A percentile compares a stretch with the other conserved stretches of the same genome.
Conservation (phyloP, 1,284 basidiomycete species). For the Rhodotorula sp. region DNA sequence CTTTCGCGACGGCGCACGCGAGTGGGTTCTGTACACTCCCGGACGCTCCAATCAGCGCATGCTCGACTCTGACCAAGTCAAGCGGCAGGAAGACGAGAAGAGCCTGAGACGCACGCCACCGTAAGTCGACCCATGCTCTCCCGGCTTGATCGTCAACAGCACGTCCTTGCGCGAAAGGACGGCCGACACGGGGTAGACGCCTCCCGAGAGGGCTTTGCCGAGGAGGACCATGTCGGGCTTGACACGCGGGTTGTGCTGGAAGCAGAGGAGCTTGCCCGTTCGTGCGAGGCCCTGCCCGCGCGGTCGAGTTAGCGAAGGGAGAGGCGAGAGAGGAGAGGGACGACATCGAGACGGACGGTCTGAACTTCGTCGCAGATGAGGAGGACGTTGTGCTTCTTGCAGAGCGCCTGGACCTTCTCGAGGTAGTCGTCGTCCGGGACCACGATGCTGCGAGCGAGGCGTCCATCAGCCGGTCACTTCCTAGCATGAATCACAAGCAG, state of each 20-base stretch:
- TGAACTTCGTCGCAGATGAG: constrained; percentile 98
- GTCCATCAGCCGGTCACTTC: background rate
- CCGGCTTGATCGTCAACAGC: constrained; percentile 94
- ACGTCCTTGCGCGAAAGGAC: constrained; percentile 85
- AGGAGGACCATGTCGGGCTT: constrained; percentile 90
- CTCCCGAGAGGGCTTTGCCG: constrained; percentile 94
- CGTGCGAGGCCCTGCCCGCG: constrained; percentile 67
- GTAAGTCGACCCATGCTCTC: constrained; percentile 64
- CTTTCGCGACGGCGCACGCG: constrained; percentile 89
- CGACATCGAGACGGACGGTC: constrained; percentile 58
- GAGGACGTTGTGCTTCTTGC: constrained; percentile 90
- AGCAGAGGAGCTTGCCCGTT: constrained; percentile 81
- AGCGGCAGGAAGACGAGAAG: constrained; percentile 60
- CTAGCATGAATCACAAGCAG: background rate
- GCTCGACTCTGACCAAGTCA: constrained; percentile 58
- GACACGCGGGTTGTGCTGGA: constrained; percentile 76
- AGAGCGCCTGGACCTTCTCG: constrained; percentile 70
- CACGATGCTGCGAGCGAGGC: constrained; percentile 61
- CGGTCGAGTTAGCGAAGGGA: constrained; percentile 40
- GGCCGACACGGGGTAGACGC: constrained; percentile 81
- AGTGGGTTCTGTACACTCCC: constrained; percentile 90
- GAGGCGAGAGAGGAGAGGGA: background rate
- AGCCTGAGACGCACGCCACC: constrained; percentile 52
- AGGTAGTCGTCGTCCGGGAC: constrained; percentile 92
- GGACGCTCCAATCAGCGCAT: constrained; percentile 54